A percentile compares a stretch with the other conserved stretches of the same genome.
phyloP scores from a whole-genome alignment of 352 stramenopile species.

The Pythium guiyangense region DNA sequence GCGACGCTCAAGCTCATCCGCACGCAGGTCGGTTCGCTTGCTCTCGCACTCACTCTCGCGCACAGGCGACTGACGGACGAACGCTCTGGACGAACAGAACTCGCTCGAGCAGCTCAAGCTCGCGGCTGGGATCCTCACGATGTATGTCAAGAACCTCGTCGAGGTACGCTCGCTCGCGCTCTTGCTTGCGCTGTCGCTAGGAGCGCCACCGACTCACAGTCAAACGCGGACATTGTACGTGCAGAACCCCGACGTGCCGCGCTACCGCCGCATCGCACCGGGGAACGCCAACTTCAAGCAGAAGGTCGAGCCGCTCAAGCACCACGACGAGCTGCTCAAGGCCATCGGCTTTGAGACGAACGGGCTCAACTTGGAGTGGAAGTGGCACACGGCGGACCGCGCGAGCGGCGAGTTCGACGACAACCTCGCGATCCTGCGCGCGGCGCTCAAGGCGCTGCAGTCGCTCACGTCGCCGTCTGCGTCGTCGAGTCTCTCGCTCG shows the following conservation, averaged over 20 bases:
- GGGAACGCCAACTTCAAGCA: constrained; percentile 85
- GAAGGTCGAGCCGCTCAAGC: constrained; percentile 77
- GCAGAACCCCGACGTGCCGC: constrained; percentile 76
- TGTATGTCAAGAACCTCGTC: constrained; percentile 86
- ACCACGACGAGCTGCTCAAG: constrained; percentile 72
- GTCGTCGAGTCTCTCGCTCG: constrained; percentile 39
- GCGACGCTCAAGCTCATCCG: constrained; percentile 41
- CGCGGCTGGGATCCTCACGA: constrained; percentile 65
- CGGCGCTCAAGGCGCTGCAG: constrained; percentile 53
- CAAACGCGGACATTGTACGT: constrained; percentile 2
- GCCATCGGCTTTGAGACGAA: constrained; percentile 73
- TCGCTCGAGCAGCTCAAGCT: constrained; percentile 63
- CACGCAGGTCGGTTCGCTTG: constrained; percentile 28
- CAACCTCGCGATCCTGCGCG: constrained; percentile 59
- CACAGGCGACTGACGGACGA: neutral
- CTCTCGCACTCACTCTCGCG: neutral
- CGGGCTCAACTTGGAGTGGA: constrained; percentile 81
- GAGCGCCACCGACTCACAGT: neutral
- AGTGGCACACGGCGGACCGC: constrained; percentile 65
- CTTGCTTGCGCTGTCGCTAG: neutral
- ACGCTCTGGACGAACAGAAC: constrained; percentile 33
- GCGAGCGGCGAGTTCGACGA: constrained; percentile 59
- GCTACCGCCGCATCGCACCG: constrained; percentile 70
- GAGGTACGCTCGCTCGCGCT: constrained; percentile 33
- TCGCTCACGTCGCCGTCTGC: constrained; percentile 35